Base-by-base conservation (phyloP, 1,284 basidiomycete genomes). In the Austropuccinia psidii region DNA sequence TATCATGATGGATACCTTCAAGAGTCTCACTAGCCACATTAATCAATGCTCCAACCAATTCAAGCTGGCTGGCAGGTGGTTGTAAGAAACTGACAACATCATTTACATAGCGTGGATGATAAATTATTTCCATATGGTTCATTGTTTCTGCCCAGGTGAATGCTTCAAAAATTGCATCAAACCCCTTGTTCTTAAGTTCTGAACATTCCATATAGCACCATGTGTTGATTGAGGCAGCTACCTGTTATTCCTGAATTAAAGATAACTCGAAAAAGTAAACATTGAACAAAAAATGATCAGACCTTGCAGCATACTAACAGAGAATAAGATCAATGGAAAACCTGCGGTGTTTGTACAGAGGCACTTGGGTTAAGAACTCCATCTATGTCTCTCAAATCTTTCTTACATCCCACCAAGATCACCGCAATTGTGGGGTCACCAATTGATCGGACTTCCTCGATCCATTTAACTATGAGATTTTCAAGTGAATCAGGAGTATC, bases 71-170 rank as follows among this genome's bases (percentile, higher is more conserved):
- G 54, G 89, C 89, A 0, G 96, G 94, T 1, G 96, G 96, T 80
- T 89, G 91, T 83, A 99, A 90, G 83, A 99, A 99, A 75, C 85
- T 86, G 76, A 91, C 89, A 45, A 98, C 87, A 1, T 90, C 90
- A 83, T 98, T 94, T 49, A 98, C 86, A 80, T 97, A 98, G 41
- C 91, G 90, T 78, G 85, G 87, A 80, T 98, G 93, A 79, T 99
- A 99, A 73, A 99, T 91, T 77, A 99, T 91, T 82, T 99, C 95
- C 88, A 97, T 90, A 78, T 95, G 92, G 6, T 93, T 87, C 90
- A 99, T 92, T 74, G 88, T 88, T 67, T 0, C 52, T 54, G 21
- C 75, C 74, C 93, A 85, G 21, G 93, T 96, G 35, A 93, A 93
- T 0, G 90, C 89, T 83, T 97, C 93, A 77, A 96, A 97, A 45